These are phyloP conservation scores for Arthrobotrys iridis DNA, from an alignment of 2,329 filamentous ascomycete species.

Conservation along the genomic window DNA sequence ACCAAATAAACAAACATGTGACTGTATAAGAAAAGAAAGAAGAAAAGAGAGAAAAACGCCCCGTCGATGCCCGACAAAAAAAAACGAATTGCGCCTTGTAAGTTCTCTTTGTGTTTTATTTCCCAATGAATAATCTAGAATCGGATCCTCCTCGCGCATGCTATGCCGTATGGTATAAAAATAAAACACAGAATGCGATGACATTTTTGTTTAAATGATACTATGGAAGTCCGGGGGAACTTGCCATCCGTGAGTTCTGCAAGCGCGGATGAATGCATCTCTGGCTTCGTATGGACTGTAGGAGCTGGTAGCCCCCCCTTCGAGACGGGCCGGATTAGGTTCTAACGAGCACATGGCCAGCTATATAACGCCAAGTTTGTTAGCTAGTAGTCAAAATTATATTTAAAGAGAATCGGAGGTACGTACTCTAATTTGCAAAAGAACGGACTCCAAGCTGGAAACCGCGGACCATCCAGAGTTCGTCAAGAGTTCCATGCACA, in stretches of 20 bases:
- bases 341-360: conserved; percentile 69
- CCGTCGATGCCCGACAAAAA: background rate
- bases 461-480: conserved; percentile 82
- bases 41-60: conserved; percentile 19
- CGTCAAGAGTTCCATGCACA: conserved; percentile 78
- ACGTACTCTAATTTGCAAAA: conserved; percentile 72
- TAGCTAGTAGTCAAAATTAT: background rate
- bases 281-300: conserved; percentile 78
- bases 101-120: background rate
- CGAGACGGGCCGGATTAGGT: conserved; percentile 43
- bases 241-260: conserved; percentile 75
- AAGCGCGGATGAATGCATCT: conserved; percentile 77
- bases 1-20: background rate
- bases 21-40: background rate
- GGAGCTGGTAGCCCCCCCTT: conserved; percentile 56
- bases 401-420: background rate
- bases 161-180: conserved; percentile 1
- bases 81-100: conserved; percentile 4
- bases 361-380: conserved; percentile 12
- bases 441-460: conserved; percentile 77
- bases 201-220: conserved; percentile 34
- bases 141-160: background rate
- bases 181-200: background rate
- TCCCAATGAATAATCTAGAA: background rate
- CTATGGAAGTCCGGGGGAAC: conserved; percentile 71